Conservation (phyloP, 2,329 filamentous ascomycete genomes). For the Neonectria coccinea region DNA sequence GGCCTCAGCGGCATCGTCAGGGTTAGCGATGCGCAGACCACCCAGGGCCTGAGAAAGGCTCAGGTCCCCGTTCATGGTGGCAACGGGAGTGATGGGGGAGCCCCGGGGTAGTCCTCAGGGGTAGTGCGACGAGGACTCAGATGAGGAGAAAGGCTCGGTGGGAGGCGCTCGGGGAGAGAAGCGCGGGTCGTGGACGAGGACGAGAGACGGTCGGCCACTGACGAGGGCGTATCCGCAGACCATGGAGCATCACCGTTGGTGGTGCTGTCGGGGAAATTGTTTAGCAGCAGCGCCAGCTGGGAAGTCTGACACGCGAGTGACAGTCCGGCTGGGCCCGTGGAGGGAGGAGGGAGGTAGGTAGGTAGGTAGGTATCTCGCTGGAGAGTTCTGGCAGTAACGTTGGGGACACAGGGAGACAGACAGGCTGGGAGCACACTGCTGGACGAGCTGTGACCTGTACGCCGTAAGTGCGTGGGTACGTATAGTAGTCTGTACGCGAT, state of each 20-base stretch:
- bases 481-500: conserved; percentile 11
- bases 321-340: conserved; percentile 3
- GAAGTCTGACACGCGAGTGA: conserved; percentile 8
- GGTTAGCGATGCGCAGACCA: conserved; percentile 95
- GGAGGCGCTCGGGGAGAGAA: conserved; percentile 37
- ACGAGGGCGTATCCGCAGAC: conserved; percentile 34
- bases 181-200: conserved; percentile 38
- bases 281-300: conserved; percentile 29
- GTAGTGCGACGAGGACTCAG: conserved; percentile 30
- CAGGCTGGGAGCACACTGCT: conserved; percentile 5
- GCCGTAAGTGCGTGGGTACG: not conserved
- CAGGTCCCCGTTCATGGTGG: conserved; percentile 88
- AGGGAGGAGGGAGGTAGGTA: not conserved
- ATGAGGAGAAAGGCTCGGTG: conserved; percentile 28
- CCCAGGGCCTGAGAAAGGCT: conserved; percentile 93
- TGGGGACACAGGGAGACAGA: not conserved
- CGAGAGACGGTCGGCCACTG: conserved; percentile 43
- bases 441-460: not conserved
- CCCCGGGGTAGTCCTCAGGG: conserved; percentile 42
- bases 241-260: conserved; percentile 45
- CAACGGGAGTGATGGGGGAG: conserved; percentile 37
- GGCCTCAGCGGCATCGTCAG: conserved; percentile 74
- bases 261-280: conserved; percentile 33
- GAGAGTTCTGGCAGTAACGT: not conserved
- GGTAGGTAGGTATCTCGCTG: conserved; percentile 7